Conservation (phyloP, 2,329 filamentous ascomycete genomes). For the Sclerotinia spermophila region DNA sequence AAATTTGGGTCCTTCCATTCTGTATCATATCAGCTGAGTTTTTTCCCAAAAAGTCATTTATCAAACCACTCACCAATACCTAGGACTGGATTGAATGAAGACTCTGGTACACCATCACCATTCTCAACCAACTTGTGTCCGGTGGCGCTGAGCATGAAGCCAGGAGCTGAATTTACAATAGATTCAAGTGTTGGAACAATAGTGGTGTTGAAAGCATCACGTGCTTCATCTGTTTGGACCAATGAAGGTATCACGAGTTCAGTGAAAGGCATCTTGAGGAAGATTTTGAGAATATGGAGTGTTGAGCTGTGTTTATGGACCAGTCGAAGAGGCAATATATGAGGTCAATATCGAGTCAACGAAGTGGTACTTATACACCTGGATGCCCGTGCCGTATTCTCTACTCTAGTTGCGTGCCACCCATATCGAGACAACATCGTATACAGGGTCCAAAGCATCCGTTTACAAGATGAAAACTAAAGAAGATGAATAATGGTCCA, state of each 20-base stretch:
- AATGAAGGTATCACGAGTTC: not conserved
- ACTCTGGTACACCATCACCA: not conserved
- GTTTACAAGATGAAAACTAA: not conserved
- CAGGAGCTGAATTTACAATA: not conserved
- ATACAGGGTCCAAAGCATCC: not conserved
- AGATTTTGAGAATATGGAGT: not conserved
- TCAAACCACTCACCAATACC: not conserved
- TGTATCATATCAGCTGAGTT: not conserved
- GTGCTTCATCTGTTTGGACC: not conserved
- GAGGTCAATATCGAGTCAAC: not conserved
- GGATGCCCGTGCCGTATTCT: not conserved
- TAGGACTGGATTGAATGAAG: not conserved
- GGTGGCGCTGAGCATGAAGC: not conserved
- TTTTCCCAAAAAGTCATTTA: too few relatives aligned
- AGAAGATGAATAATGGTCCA: not conserved
- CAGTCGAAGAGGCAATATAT: not conserved
- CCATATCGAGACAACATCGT: not conserved
- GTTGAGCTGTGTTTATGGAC: not conserved
- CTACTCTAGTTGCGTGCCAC: not conserved
- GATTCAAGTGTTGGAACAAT: not conserved
- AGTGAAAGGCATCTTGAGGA: conserved; percentile 1
- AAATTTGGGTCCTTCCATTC: not conserved
- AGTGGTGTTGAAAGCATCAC: not conserved
- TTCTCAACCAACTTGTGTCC: not conserved
- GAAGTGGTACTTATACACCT: not conserved